A percentile compares a stretch with the other conserved stretches of the same genome.
Conservation (phyloP, 768 basidiomycete species). For the Tricholoma sp. region DNA sequence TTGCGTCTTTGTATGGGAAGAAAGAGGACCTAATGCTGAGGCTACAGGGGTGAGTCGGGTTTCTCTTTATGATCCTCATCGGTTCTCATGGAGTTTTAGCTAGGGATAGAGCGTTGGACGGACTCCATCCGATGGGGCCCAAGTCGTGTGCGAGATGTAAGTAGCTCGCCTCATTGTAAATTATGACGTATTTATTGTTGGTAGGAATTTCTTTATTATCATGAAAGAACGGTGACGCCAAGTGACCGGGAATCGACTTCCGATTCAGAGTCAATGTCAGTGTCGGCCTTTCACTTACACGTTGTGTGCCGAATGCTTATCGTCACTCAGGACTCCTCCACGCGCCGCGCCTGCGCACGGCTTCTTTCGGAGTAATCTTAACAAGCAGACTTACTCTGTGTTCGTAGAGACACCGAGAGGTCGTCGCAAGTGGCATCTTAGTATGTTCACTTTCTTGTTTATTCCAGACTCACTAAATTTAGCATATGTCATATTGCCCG, state of each 20-base stretch:
- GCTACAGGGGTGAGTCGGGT: constrained; percentile 51
- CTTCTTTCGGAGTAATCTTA: constrained; percentile 40
- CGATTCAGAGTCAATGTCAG: constrained; percentile 48
- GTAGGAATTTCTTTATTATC: constrained; percentile 76
- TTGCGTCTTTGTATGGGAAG: constrained; percentile 81
- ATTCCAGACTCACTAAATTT: constrained; percentile 2
- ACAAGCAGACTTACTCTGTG: constrained; percentile 81
- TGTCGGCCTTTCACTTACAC: constrained; percentile 7
- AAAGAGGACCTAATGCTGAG: constrained; percentile 64
- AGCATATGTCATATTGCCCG: constrained; percentile 3
- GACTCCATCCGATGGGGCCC: constrained; percentile 79
- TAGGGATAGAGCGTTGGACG: constrained; percentile 80
- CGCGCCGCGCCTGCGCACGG: constrained; percentile 20
- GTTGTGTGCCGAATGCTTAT: constrained; percentile 1
- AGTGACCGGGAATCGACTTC: constrained; percentile 42
- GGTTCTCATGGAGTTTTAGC: constrained; percentile 30
- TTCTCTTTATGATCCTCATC: constrained; percentile 2
- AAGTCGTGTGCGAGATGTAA: constrained; percentile 70
- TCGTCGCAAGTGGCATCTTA: constrained; percentile 79
- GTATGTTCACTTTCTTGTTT: constrained; percentile 33
- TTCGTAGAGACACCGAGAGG: constrained; percentile 62
- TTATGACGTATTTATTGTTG: constrained; percentile 1
- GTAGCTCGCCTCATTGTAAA: constrained; percentile 15
- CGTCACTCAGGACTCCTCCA: constrained; percentile 16
- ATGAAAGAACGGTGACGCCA: constrained; percentile 55